These are phyloP conservation scores for Uronychia binucleata DNA, from an alignment of 73 alveolate genomes.

Conservation along the genomic window DNA sequence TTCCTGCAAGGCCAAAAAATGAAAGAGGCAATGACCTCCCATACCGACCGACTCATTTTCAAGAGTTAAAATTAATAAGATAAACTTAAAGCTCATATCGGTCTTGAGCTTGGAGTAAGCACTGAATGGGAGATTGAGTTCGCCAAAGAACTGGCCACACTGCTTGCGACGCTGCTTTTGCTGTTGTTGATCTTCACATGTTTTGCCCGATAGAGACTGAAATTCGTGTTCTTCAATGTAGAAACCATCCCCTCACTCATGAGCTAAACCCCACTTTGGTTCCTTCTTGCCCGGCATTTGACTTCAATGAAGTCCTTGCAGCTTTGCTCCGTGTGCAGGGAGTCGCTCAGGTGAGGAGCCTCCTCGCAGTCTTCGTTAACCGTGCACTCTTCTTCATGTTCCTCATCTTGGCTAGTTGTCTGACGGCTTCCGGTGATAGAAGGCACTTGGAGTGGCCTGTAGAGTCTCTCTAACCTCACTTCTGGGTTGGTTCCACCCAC, in stretches of 20 bases:
- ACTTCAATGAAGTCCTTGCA: not conserved
- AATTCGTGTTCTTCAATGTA: not conserved
- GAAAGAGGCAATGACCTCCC: not conserved
- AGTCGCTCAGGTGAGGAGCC: not conserved
- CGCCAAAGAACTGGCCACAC: too few species aligned
- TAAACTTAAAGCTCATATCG: not conserved
- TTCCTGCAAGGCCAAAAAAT: not conserved
- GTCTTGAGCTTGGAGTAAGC: not conserved
- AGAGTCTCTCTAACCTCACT: not conserved
- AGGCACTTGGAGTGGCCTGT: not conserved
- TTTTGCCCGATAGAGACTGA: not conserved
- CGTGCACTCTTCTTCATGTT: not conserved
- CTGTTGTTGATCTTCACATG: not conserved
- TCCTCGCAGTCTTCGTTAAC: not conserved
- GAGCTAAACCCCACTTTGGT: not conserved
- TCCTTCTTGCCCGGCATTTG: not conserved
- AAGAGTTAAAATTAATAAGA: not conserved
- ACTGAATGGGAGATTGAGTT: not conserved
- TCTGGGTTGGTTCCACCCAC: not conserved
- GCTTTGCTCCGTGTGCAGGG: not conserved
- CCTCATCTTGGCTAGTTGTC: not conserved
- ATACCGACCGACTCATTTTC: too few species aligned
- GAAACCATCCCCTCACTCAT: not conserved
- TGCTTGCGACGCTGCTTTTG: not conserved
- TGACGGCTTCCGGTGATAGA: not conserved